These are phyloP conservation scores for Scedosporium boydii DNA, from an alignment of 2,329 filamentous ascomycete species.

Conservation along the genomic window DNA sequence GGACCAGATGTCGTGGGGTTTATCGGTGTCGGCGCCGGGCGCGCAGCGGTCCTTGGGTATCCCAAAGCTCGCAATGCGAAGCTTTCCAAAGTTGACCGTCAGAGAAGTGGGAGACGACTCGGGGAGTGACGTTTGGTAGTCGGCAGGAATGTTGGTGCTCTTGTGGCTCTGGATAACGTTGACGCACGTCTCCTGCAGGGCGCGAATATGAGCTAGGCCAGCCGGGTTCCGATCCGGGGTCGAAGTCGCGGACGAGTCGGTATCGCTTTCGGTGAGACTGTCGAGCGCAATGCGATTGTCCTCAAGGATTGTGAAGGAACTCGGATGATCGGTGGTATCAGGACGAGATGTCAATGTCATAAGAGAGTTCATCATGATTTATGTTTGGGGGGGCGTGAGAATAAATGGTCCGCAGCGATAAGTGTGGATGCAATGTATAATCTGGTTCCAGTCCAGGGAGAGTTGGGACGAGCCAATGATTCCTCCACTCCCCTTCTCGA, in stretches of 20 bases:
- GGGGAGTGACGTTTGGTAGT: slow-evolving; percentile 4
- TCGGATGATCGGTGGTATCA: not conserved
- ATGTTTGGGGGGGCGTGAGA: not conserved
- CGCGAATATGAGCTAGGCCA: slow-evolving; percentile 1
- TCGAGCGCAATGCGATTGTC: not conserved
- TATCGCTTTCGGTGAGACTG: not conserved
- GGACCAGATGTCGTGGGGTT: slow-evolving; percentile 13
- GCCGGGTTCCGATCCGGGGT: slow-evolving; percentile 5
- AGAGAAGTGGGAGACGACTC: not conserved
- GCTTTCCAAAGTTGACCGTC: slow-evolving; percentile 4
- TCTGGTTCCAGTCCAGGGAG: not conserved
- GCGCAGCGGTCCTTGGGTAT: slow-evolving; percentile 8
- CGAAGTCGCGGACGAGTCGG: not conserved
- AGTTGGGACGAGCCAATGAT: not conserved
- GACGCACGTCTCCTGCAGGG: slow-evolving; percentile 5
- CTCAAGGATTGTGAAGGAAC: slow-evolving; percentile 1
- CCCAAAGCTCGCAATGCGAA: slow-evolving; percentile 7
- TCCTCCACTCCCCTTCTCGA: not conserved
- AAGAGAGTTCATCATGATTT: not conserved
- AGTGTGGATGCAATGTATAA: not conserved
- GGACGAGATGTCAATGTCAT: not conserved
- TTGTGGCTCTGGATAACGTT: slow-evolving; percentile 2
- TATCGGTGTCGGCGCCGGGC: slow-evolving; percentile 9
- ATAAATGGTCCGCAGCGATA: not conserved
- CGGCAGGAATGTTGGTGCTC: not conserved